Evolutionary conservation across 805 yeast species (phyloP), one percentile per base, ranked within the genome.

Genomic region (Teunomyces tritomae): DNA sequence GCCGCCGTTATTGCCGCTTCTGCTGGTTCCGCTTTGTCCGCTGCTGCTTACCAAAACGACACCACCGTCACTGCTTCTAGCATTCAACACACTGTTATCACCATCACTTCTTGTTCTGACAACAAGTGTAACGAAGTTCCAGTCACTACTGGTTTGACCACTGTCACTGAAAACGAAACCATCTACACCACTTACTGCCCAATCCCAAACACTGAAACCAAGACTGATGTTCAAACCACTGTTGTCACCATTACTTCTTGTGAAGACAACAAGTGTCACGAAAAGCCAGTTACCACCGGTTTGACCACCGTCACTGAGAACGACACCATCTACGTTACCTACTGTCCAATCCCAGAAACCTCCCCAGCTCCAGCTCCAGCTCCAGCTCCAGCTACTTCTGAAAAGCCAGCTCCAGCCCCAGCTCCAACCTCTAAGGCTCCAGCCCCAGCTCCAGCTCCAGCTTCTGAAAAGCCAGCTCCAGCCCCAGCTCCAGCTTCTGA

Each of bases 171-270:
- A 35, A 40, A 46, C 39, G 46, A 50, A 14, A 57, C 62, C 49
- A 41, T 51, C 41, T 58, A 58, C 57, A 58, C 61, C 50, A 59
- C 62, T 35, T 59, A 54, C 61, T 57, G 62, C 35, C 61, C 62
- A 50, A 30, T 48, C 46, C 47, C 36, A 45, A 44, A 48, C 16
- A 32, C 20, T 17, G 46, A 30, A 6, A 50, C 58, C 34, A 59
- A 71, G 35, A 39, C 50, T 16, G 20, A 41, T 36, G 16, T 45
- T 30, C 49, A 54, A 32, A 63, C 70, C 45, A 64, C 67, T 27
- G 48, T 63, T 40, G 49, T 66, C 44, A 67, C 70, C 52, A 57
- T 64, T 49, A 64, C 73, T 45, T 60, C 69, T 41, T 70, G 74
- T 55, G 53, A 61, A 13, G 61, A 61, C 49, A 47, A 63, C 61